Evolutionary conservation across 2,329 filamentous ascomycete species (phyloP).

Genomic region (Monosporascus sp.): DNA sequence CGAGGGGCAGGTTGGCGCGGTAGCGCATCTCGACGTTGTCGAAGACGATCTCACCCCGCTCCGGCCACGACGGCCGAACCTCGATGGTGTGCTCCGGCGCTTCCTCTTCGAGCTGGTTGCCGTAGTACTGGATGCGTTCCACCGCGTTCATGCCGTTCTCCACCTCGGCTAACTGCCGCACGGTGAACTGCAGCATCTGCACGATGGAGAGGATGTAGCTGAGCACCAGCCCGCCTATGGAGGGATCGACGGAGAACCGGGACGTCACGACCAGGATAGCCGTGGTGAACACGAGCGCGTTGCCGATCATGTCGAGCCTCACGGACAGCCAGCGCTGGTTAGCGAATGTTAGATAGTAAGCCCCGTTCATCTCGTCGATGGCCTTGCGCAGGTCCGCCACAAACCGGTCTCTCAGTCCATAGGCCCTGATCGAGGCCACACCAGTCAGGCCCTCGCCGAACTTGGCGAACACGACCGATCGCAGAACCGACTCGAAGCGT

Average conservation of each 20-base stretch:
- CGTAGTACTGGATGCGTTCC: constrained; percentile 87
- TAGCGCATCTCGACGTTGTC: constrained; percentile 75
- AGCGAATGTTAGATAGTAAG: constrained; percentile 91
- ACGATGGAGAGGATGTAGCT: constrained; percentile 92
- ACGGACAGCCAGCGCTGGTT: constrained; percentile 92
- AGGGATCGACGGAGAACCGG: constrained; percentile 77
- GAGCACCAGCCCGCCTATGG: constrained; percentile 80
- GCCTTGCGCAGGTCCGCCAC: constrained; percentile 60
- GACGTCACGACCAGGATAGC: constrained; percentile 90
- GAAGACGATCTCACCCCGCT: constrained; percentile 76
- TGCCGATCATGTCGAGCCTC: constrained; percentile 79
- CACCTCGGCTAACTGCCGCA: constrained; percentile 88
- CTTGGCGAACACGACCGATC: constrained; percentile 82
- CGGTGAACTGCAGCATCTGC: constrained; percentile 93
- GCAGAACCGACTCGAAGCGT: constrained; percentile 83
- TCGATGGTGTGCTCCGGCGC: constrained; percentile 73
- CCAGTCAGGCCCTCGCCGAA: constrained; percentile 86
- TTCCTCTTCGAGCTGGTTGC: constrained; percentile 80
- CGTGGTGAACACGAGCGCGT: constrained; percentile 76
- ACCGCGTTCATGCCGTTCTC: constrained; percentile 98
- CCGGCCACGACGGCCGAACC: constrained; percentile 73
- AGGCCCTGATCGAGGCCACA: constrained; percentile 80
- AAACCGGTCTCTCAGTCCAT: constrained; percentile 75
- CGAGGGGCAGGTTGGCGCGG: constrained; percentile 64
- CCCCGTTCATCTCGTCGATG: constrained; percentile 88